Conservation (phyloP, 441 rosid genomes). For the Eruca vesicaria region DNA sequence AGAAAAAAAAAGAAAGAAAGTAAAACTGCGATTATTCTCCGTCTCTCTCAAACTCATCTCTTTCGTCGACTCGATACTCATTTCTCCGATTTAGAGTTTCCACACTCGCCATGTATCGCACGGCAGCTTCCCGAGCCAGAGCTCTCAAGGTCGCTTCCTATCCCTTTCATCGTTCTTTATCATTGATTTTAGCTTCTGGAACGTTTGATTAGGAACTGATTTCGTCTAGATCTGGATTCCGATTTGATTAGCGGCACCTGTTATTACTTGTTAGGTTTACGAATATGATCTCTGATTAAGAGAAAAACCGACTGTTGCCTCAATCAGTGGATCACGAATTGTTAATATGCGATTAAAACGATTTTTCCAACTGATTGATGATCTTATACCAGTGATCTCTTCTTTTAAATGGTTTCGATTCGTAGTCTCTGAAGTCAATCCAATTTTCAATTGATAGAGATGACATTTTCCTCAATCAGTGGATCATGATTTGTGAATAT, state of each 20-base stretch:
- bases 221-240: constrained; percentile 25
- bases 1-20: too few relatives aligned
- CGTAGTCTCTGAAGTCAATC: background rate
- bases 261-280: background rate
- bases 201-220: constrained; percentile 2
- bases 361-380: background rate
- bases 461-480: background rate
- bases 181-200: background rate
- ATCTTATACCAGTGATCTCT: too few relatives aligned
- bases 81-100: constrained; percentile 22
- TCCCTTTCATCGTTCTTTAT: background rate
- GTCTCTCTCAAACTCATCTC: background rate
- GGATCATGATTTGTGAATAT: background rate
- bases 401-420: too few relatives aligned
- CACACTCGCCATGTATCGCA: background rate
- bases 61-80: constrained; percentile 10
- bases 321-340: too few relatives aligned
- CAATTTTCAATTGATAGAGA: constrained; percentile 8
- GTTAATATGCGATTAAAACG: background rate
- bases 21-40: background rate
- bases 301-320: background rate
- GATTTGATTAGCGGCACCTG: background rate
- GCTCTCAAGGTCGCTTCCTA: constrained; percentile 26
- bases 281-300: background rate
- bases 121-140: constrained; percentile 33